These are phyloP conservation scores for Colletotrichum viniferum DNA, from an alignment of 2,329 filamentous ascomycete species.

Conservation along the genomic window DNA sequence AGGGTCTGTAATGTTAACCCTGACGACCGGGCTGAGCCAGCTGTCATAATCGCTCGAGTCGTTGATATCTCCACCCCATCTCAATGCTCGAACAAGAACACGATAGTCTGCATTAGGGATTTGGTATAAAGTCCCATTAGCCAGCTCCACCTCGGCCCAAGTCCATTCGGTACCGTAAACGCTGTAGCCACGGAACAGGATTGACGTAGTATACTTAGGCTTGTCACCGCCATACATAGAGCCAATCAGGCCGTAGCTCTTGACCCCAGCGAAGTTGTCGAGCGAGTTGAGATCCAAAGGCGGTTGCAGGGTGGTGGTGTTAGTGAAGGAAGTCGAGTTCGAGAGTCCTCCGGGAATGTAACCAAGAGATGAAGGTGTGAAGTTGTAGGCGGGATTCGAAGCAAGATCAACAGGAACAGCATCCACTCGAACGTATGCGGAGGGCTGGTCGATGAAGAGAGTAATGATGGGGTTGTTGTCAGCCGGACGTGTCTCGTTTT, in stretches of 20 bases:
- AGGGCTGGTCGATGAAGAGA: background rate
- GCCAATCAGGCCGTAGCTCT: slow-evolving; percentile 4
- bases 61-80: background rate
- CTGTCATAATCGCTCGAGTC: slow-evolving; percentile 1
- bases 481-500: background rate
- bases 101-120: slow-evolving; percentile 15
- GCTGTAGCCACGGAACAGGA: slow-evolving; percentile 5
- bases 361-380: background rate
- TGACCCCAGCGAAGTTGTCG: background rate
- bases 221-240: slow-evolving; percentile 3
- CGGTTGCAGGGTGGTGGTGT: background rate
- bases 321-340: background rate
- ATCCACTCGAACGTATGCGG: slow-evolving; percentile 2
- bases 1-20: slow-evolving; percentile 2
- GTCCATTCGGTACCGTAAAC: background rate
- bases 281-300: background rate
- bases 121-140: slow-evolving; percentile 8
- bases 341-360: background rate
- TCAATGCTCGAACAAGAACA: slow-evolving; percentile 3
- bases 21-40: slow-evolving; percentile 11
- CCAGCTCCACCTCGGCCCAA: slow-evolving; percentile 6
- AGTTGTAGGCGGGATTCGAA: background rate
- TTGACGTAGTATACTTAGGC: background rate
- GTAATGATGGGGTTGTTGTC: slow-evolving; percentile 1
- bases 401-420: slow-evolving; percentile 1